Percentiles rank a stretch among this genome's conserved stretches.
These are phyloP conservation scores for Verbena officinalis DNA, from an alignment of 257 asterid genomes.

Conservation along the genomic window DNA sequence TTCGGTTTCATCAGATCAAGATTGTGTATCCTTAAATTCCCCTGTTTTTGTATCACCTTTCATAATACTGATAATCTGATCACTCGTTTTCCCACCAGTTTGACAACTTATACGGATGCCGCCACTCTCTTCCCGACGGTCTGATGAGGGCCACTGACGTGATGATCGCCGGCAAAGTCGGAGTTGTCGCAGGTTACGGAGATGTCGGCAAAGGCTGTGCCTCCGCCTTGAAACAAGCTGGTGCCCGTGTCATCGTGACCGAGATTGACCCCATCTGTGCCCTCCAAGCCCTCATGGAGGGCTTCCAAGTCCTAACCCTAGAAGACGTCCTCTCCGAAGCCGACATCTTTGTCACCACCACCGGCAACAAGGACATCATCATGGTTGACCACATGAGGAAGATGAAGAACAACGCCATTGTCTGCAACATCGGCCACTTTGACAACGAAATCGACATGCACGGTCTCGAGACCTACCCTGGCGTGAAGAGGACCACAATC, in stretches of 20 bases:
- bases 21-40: not conserved
- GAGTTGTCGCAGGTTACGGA: conserved; percentile 53
- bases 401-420: conserved; percentile 64
- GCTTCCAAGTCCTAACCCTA: conserved; percentile 46
- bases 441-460: conserved; percentile 60
- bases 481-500: conserved; percentile 52
- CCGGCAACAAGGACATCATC: conserved; percentile 61
- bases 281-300: conserved; percentile 62
- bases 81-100: conserved; percentile 24
- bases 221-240: conserved; percentile 47
- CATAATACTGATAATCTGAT: not conserved
- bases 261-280: conserved; percentile 60
- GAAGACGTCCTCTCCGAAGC: conserved; percentile 47
- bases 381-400: conserved; percentile 53
- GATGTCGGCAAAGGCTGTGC: conserved; percentile 62
- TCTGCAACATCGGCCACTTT: conserved; percentile 66
- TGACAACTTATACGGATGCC: conserved; percentile 58
- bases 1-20: not conserved
- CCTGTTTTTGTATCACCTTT: not conserved
- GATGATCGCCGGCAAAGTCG: conserved; percentile 57
- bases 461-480: conserved; percentile 52
- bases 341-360: conserved; percentile 56
- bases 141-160: conserved; percentile 58
- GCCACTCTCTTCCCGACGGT: conserved; percentile 57
- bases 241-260: conserved; percentile 53